These are phyloP conservation scores for Thelonectria olida DNA, from an alignment of 2,329 filamentous ascomycete genomes.

Conservation along the genomic window DNA sequence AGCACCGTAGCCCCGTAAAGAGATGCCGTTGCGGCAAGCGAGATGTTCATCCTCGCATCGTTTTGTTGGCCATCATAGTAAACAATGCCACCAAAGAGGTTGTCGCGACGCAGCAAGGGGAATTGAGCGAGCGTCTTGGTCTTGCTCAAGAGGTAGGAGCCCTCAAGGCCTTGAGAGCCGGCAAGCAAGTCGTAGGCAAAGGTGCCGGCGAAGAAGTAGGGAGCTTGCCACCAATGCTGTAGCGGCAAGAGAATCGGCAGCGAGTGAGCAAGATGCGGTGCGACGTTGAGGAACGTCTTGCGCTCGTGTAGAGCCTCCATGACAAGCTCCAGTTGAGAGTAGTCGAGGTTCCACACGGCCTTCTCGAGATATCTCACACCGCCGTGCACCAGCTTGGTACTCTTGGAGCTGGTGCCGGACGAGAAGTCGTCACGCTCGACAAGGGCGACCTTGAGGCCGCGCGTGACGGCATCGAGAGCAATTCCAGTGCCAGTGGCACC, in stretches of 20 bases:
- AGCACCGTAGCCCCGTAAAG: conserved; percentile 83
- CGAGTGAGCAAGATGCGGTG: conserved; percentile 82
- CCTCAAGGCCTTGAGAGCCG: conserved; percentile 83
- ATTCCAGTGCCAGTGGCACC: conserved; percentile 84
- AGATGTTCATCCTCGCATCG: conserved; percentile 88
- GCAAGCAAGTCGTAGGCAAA: conserved; percentile 86
- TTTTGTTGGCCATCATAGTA: conserved; percentile 92
- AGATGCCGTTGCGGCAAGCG: conserved; percentile 80
- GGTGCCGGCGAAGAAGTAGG: conserved; percentile 75
- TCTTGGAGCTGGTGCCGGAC: conserved; percentile 84
- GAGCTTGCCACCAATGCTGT: conserved; percentile 84
- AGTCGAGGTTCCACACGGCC: conserved; percentile 86
- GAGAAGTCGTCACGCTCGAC: conserved; percentile 88
- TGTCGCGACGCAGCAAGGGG: conserved; percentile 79
- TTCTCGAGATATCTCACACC: conserved; percentile 88
- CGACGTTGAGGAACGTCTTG: conserved; percentile 84
- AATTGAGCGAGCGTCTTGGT: conserved; percentile 81
- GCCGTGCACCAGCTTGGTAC: conserved; percentile 87
- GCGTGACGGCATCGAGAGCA: conserved; percentile 81
- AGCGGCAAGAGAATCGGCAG: conserved; percentile 86
- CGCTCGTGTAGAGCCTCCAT: conserved; percentile 84
- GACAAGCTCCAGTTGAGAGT: conserved; percentile 82
- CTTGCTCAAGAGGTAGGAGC: conserved; percentile 82
- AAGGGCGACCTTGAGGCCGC: conserved; percentile 81
- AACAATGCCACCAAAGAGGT: conserved; percentile 79